Evolutionary conservation across 1,284 basidiomycete species (phyloP).

Genomic region (Leccinum pachyderme): DNA sequence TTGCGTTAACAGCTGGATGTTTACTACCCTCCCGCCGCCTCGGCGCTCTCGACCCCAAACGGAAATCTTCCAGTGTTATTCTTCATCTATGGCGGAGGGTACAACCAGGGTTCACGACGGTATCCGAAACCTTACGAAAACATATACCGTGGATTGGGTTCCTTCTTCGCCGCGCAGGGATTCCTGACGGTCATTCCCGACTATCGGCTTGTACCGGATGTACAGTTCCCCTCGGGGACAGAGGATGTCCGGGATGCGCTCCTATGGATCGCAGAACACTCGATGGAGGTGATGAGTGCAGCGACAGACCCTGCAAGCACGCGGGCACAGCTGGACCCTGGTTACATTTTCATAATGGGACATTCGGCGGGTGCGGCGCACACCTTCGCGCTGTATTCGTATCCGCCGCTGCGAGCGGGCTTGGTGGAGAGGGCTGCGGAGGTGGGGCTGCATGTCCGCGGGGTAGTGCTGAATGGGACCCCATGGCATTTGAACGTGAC

Average conservation of each 20-base stretch:
- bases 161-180: conserved; percentile 58
- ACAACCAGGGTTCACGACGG: conserved; percentile 46
- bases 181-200: conserved; percentile 54
- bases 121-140: conserved; percentile 47
- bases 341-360: conserved; percentile 46
- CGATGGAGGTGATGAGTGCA: conserved; percentile 22
- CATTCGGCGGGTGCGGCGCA: conserved; percentile 60
- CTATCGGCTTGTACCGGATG: conserved; percentile 39
- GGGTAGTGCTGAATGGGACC: conserved; percentile 45
- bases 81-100: conserved; percentile 65
- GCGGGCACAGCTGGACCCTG: conserved; percentile 34
- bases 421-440: conserved; percentile 26
- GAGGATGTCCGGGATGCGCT: conserved; percentile 59
- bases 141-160: conserved; percentile 40
- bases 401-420: conserved; percentile 30
- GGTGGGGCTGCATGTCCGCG: conserved; percentile 39
- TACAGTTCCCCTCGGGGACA: conserved; percentile 48
- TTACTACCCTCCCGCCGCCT: conserved; percentile 48
- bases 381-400: conserved; percentile 42
- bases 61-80: conserved; percentile 37
- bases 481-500: conserved; percentile 38
- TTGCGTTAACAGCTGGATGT: conserved; percentile 44
- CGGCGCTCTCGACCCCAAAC: conserved; percentile 18
- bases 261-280: conserved; percentile 46
- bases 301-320: conserved; percentile 19